Base-by-base conservation (phyloP, 441 rosid species). In the Populus tomentosa region DNA sequence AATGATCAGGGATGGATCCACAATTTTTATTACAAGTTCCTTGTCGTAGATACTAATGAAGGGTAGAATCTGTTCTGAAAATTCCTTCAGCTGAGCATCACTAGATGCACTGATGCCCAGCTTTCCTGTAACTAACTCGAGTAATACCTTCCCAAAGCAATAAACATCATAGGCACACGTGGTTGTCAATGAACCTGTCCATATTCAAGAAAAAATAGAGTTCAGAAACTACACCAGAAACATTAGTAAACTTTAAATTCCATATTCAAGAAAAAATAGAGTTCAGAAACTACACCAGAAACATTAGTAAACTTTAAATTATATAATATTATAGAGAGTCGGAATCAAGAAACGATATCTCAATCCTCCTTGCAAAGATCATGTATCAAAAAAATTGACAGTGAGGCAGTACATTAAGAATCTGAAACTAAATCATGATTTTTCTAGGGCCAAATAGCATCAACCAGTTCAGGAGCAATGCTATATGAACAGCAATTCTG, bases 121-220 rank as follows among this genome's bases (percentile, higher is more conserved):
- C 84, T 88, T 97, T 23, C 99, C 99, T 0, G 99, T 94, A 36
- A 97, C 97, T 77, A 97, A 89, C 88, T 95, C 99, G 4, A 97
- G 97, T 76, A 97, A 82, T 38, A 97, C 97, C 84, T 97, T 97
- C 72, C 99, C 99, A 10, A 97, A 97, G 84, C 99, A 93, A 86
- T 89, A 93, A 35, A 97, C 94, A 79, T 97, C 99, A 63, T 91
- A 89, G 70, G 97, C 69, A 50, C 99, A 94, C 42, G 84, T 84
- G 24, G 88, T 89, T 73, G 91, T 84, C n/a, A 76, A 42, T 46
- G 87, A 79, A 82, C 90, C 98, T 94, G 88, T 9, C 6, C 75
- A 77, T 56, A 68, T 63, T 30, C 73, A 75, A 70, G 76, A 20
- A 74, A 74, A 67, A 79, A 62, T 6, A 23, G 66, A 78, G 40